Percentiles rank a stretch among this genome's conserved stretches.
Conservation (phyloP, 306 rosid genomes). For the Lathyrus sativus region DNA sequence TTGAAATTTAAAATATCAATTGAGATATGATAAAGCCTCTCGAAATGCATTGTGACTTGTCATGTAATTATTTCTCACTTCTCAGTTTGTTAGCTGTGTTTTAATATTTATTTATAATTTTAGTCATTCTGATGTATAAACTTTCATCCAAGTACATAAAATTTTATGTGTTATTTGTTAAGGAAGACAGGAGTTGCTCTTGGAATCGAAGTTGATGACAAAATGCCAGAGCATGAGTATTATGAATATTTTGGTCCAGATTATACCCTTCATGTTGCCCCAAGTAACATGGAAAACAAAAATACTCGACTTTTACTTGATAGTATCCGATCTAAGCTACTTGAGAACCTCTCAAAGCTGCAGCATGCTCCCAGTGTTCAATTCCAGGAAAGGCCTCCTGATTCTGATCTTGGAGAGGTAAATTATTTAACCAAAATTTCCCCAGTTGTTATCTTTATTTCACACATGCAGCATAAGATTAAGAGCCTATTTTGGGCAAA, state of each 20-base stretch:
- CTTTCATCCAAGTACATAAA: conserved; percentile 11
- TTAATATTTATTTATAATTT: conserved; percentile 18
- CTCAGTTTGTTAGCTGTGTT: conserved; percentile 21
- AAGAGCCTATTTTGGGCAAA: background rate
- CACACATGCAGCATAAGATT: conserved; percentile 21
- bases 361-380: conserved; percentile 91
- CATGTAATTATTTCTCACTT: conserved; percentile 18
- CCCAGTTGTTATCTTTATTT: conserved; percentile 1
- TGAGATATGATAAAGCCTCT: background rate
- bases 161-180: conserved; percentile 40
- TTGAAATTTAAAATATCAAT: background rate
- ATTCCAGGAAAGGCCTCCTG: conserved; percentile 87
- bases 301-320: conserved; percentile 71
- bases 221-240: conserved; percentile 90
- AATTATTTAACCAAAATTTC: conserved; percentile 17
- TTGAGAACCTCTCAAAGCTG: conserved; percentile 76
- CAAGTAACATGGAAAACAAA: conserved; percentile 95
- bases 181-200: conserved; percentile 92
- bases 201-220: conserved; percentile 88
- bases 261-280: conserved; percentile 92
- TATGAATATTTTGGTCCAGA: conserved; percentile 93
- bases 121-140: conserved; percentile 8
- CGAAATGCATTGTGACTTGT: background rate
- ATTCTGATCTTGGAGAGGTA: conserved; percentile 79
- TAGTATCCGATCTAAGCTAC: conserved; percentile 71